These are phyloP conservation scores for Solanum chiquidenum DNA, from an alignment of 257 asterid genomes.

Conservation along the genomic window DNA sequence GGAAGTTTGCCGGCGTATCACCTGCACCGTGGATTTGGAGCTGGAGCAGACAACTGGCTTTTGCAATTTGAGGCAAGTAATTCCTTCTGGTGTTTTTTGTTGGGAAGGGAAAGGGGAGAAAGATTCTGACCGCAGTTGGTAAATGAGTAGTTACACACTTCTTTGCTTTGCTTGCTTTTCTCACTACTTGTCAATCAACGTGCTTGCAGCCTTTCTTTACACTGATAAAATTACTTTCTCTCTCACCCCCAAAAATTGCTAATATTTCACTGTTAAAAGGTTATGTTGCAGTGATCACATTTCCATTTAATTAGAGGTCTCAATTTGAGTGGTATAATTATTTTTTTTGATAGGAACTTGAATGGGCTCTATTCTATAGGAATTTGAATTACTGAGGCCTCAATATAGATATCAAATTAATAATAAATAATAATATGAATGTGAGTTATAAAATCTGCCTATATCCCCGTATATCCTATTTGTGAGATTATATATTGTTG, in stretches of 20 bases:
- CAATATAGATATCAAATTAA: background rate
- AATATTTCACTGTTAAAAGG: no score
- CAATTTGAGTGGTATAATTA: no score
- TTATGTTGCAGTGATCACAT: no score
- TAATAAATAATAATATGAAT: no score
- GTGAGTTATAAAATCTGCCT: background rate
- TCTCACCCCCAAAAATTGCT: background rate
- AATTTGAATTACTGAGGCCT: background rate
- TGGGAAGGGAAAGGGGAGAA: slow-evolving; percentile 11
- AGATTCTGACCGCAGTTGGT: background rate
- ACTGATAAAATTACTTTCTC: background rate
- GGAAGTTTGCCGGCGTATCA: slow-evolving; percentile 96
- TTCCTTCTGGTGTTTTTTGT: background rate
- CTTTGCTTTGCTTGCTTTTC: background rate
- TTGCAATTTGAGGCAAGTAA: slow-evolving; percentile 80
- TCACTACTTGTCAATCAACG: background rate
- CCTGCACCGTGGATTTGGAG: slow-evolving; percentile 78
- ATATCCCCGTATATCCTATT: background rate
- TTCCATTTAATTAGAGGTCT: no score
- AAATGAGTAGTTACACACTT: background rate
- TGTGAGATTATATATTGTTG: background rate
- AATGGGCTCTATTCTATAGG: no score
- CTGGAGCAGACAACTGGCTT: slow-evolving; percentile 81
- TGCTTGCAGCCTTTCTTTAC: background rate
- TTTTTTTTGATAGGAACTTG: background rate